A percentile compares a stretch with the other conserved stretches of the same genome.
phyloP scores from a whole-genome alignment of 2,329 filamentous ascomycete genomes.

The Colletotrichum cordylinicola region DNA sequence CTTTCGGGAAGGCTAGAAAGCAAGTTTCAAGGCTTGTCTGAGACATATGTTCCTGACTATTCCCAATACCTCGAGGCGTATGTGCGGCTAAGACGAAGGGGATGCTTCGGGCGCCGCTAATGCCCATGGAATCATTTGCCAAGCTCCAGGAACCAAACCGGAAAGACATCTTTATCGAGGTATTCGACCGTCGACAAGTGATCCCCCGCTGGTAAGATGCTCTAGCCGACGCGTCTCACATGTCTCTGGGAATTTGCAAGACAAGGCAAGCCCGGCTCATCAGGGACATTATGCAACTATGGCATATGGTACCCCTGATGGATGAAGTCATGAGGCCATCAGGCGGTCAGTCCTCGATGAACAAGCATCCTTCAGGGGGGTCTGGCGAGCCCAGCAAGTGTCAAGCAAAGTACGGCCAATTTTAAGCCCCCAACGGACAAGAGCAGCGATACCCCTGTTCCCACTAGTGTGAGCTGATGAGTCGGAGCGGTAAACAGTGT shows the following conservation, averaged over 20 bases:
- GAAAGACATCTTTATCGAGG: slow-evolving; percentile 5
- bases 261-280: neutral
- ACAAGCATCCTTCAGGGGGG: slow-evolving; percentile 1
- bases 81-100: neutral
- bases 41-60: slow-evolving; percentile 23
- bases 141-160: slow-evolving; percentile 14
- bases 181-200: slow-evolving; percentile 7
- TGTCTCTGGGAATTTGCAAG: neutral
- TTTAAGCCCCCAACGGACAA: slow-evolving; percentile 17
- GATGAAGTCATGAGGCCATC: slow-evolving; percentile 19
- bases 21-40: slow-evolving; percentile 17
- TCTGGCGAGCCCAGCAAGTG: neutral
- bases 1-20: slow-evolving; percentile 6
- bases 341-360: slow-evolving; percentile 12
- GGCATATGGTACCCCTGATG: slow-evolving; percentile 9
- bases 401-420: slow-evolving; percentile 11
- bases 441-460: neutral
- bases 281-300: slow-evolving; percentile 10
- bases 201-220: neutral
- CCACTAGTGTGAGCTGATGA: neutral
- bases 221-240: slow-evolving; percentile 19
- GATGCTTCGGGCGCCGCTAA: slow-evolving; percentile 1
- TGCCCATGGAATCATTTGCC: slow-evolving; percentile 5
- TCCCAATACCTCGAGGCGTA: slow-evolving; percentile 13
- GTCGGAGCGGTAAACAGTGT: neutral